Evolutionary conservation across 306 rosid genomes (phyloP), one percentile per base, ranked within the genome.

Genomic region (Quercus glauca): DNA sequence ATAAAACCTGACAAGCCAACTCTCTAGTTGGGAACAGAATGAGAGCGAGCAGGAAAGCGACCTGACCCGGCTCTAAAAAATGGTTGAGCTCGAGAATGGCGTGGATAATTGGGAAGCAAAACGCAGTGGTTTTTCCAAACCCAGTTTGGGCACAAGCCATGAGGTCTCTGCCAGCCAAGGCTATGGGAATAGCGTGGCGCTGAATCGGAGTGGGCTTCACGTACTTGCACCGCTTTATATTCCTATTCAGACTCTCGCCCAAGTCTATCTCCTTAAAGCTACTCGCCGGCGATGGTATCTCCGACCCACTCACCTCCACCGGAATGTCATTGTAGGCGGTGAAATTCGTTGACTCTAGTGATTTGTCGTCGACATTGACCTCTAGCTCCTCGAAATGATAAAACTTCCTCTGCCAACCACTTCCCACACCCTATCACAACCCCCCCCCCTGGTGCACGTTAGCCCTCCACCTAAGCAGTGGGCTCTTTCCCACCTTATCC

Each of bases 71-170:
- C 70, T 41, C 29, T 4, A 45, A 15, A 17, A 2, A 31, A 15
- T 18, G 70, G 41, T 29, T 29, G 4, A n/a, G 45, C 1, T 64
- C 86, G 92, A 92, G 89, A 63, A 92, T 92, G 69, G 96, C 97
- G 79, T 92, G 84, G 79, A 92, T 92, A 13, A 92, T 92, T 0
- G 97, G 97, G 80, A 92, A 92, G 82, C 97, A 92, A 57, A 92
- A 92, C n/a, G 97, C 97, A 19, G 97, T 96, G 0, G 97, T 92
- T 82, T 92, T 92, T 23, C 97, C 97, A 2, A 96, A 92, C 78
- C 97, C 97, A 26, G 97, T 92, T 81, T 92, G 97, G 1, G 97
- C 97, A 78, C 97, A 92, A 20, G 97, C 97, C 97, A 92, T 92
- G 86, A 92, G 83, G 80, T 92, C 97, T 72, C 97, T 77, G 13